Evolutionary conservation across 1,284 basidiomycete species (phyloP), one percentile per base, ranked within the genome.

Genomic region (Cutaneotrichosporon dermatis): DNA sequence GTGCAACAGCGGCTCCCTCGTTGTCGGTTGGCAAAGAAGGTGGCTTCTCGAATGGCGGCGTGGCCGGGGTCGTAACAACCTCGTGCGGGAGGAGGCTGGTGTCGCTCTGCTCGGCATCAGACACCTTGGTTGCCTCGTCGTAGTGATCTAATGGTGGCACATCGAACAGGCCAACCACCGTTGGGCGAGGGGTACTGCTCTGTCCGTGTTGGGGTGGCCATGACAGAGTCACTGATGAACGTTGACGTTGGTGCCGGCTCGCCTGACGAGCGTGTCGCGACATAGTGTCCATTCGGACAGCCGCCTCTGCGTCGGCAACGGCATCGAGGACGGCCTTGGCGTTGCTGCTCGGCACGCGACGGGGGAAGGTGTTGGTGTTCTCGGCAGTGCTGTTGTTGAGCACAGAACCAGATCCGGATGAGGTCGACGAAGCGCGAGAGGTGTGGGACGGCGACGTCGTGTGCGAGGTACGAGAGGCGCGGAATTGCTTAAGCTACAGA

Each of bases 401-500:
- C 9, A 43, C 33, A 10, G 34, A 37, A 50, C 51, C 43, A 5
- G 59, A 43, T 50, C 46, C 49, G 12, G 65, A 60, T 2, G 61
- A 59, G 9, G 64, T 55, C 3, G 62, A 53, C 25, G 58, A 55
- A 12, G 57, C 25, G 43, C 61, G 52, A 12, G 68, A 64, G n/a
- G 51, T 34, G 66, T 63, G 12, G 41, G 42, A 33, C 36, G 39
- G 36, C 7, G 52, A 46, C 52, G 12, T 10, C 57, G 59, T 45
- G 62, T 13, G 50, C 44, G 51, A n/a, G 3, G 69, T 66, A 11
- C 70, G 66, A 7, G 69, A 66, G 11, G 73, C 73, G 25, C 74
- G 71, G 55, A 72, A 76, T 37, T 66, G 67, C 50, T 72, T 69
- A 16, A 76, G 66, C 74, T 76, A 63, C n/a, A 13, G 10, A 9